Percentiles rank a stretch among this genome's conserved stretches.
Evolutionary conservation across 352 stramenopile species (phyloP).

Genomic region (Lagenidium giganteum): DNA sequence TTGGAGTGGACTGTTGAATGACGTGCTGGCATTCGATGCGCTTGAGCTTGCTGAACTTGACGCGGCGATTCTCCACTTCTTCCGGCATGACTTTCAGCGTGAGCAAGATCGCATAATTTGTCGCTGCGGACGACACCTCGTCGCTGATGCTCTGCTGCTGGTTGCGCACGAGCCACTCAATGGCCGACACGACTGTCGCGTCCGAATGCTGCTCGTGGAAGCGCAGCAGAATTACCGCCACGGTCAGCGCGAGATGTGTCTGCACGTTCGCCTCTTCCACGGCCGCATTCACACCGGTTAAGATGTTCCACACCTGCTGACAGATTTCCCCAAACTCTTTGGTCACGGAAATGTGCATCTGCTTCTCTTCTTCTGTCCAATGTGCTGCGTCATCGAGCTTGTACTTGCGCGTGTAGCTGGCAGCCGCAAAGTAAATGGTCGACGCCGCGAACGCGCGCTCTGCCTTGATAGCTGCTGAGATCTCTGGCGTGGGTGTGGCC

Average conservation of each 20-base stretch:
- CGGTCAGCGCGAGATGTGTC: constrained; percentile 65
- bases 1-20: constrained; percentile 52
- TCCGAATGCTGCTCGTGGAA: constrained; percentile 64
- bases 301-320: constrained; percentile 71
- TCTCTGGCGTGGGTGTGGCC: constrained; percentile 5
- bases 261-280: constrained; percentile 59
- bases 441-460: constrained; percentile 68
- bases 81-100: constrained; percentile 75
- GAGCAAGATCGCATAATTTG: constrained; percentile 71
- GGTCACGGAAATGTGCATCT: constrained; percentile 44
- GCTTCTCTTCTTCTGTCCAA: constrained; percentile 46
- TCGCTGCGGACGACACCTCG: constrained; percentile 32
- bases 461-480: constrained; percentile 25
- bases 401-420: constrained; percentile 67
- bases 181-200: constrained; percentile 41
- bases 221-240: constrained; percentile 70
- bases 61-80: constrained; percentile 72
- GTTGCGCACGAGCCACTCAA: constrained; percentile 78
- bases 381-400: constrained; percentile 49
- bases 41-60: constrained; percentile 72
- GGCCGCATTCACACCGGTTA: constrained; percentile 49
- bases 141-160: constrained; percentile 46
- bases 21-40: constrained; percentile 58
- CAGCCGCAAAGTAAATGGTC: constrained; percentile 65
- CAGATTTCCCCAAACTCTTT: constrained; percentile 60